Percentiles rank a stretch among this genome's conserved stretches.
Evolutionary conservation across 371 early-diverging fungal species (phyloP).

Genomic region (Rhizopus sp.): DNA sequence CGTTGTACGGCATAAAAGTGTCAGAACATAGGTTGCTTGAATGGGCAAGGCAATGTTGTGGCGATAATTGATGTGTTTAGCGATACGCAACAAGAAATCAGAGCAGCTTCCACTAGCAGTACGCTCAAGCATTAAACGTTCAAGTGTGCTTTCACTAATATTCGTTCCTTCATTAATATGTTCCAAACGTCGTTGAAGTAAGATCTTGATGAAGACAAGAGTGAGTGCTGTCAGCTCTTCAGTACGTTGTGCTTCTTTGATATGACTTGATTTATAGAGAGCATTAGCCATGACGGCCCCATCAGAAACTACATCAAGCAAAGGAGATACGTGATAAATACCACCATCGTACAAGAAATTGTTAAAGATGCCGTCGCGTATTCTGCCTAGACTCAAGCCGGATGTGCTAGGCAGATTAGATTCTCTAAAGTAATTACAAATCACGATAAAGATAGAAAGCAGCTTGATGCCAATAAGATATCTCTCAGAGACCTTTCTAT

Average conservation of each 20-base stretch:
- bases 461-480: constrained; percentile 43
- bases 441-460: constrained; percentile 35
- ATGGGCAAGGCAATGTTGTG: constrained; percentile 32
- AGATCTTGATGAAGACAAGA: constrained; percentile 34
- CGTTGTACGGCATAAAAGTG: constrained; percentile 32
- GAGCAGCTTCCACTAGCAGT: constrained; percentile 21
- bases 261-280: constrained; percentile 26
- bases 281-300: constrained; percentile 36
- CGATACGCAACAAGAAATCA: constrained; percentile 41
- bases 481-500: constrained; percentile 42
- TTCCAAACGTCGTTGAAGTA: constrained; percentile 36
- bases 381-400: constrained; percentile 16
- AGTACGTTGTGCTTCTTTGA: constrained; percentile 35
- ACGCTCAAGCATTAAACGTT: constrained; percentile 25
- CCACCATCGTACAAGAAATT: constrained; percentile 44
- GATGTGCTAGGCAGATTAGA: background rate
- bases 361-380: constrained; percentile 34
- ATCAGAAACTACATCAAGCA: constrained; percentile 35
- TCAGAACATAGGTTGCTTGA: constrained; percentile 38
- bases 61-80: constrained; percentile 37
- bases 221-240: constrained; percentile 40
- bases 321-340: constrained; percentile 36
- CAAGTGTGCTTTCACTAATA: constrained; percentile 16
- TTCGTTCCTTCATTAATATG: constrained; percentile 16
- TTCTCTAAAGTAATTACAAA: constrained; percentile 31